Evolutionary conservation across 108 stramenopile genomes (phyloP).

Genomic region (Chaetoceros tenuissimus): DNA sequence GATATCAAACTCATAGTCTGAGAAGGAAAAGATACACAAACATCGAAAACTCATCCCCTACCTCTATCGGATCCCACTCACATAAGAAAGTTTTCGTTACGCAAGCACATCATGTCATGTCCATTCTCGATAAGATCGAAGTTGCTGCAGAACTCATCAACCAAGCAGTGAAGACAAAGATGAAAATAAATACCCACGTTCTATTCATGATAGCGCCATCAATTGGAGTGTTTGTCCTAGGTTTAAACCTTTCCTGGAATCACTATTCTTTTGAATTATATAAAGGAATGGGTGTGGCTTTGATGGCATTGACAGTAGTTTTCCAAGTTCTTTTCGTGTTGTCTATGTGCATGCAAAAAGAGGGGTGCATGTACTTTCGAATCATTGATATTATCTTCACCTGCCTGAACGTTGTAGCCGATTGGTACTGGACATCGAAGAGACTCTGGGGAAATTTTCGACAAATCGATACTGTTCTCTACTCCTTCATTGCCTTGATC

Average conservation of each 20-base stretch:
- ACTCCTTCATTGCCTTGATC: conserved; percentile 9
- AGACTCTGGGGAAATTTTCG: no score
- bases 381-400: conserved; percentile 23
- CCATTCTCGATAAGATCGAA: no score
- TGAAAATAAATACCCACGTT: no score
- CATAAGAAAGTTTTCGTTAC: no score
- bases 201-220: conserved; percentile 18
- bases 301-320: conserved; percentile 21
- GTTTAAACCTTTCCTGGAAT: conserved; percentile 30
- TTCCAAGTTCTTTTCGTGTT: conserved; percentile 25
- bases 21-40: no score
- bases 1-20: no score
- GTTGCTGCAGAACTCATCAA: no score
- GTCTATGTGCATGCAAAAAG: conserved; percentile 15
- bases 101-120: no score
- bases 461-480: conserved; percentile 2
- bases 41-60: no score
- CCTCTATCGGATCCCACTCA: no score
- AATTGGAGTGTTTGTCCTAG: conserved; percentile 16
- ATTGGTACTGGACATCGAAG: conserved; percentile 27
- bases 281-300: conserved; percentile 7
- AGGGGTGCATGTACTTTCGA: conserved; percentile 8
- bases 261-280: conserved; percentile 14
- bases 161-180: no score
- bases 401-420: conserved; percentile 10